Evolutionary conservation across 2,329 filamentous ascomycete species (phyloP).

Genomic region (Tolypocladium inflatum): DNA sequence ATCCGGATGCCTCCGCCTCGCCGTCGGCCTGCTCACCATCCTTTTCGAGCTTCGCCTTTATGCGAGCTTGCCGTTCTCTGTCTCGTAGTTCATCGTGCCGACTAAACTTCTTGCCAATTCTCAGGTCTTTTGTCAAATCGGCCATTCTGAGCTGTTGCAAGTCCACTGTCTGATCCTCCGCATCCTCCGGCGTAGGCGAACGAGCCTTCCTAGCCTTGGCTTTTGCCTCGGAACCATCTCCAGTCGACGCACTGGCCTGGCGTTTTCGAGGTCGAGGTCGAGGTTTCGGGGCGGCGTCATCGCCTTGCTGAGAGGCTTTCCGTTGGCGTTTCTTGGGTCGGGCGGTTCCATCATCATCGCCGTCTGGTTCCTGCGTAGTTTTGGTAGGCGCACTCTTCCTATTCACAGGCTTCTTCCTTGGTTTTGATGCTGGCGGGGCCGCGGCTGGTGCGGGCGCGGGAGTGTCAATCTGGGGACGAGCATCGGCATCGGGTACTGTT

Average conservation of each 20-base stretch:
- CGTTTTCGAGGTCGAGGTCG: conserved; percentile 17
- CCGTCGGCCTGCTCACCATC: conserved; percentile 14
- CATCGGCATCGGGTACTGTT: background rate
- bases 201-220: conserved; percentile 27
- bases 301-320: conserved; percentile 15
- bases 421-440: conserved; percentile 1
- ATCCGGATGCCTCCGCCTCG: conserved; percentile 7
- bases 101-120: conserved; percentile 66
- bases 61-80: conserved; percentile 43
- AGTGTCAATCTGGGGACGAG: background rate
- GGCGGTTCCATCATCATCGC: conserved; percentile 9
- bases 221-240: conserved; percentile 9
- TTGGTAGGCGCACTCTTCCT: background rate
- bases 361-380: conserved; percentile 1
- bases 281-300: conserved; percentile 8
- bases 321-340: conserved; percentile 22
- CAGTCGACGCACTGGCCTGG: conserved; percentile 14
- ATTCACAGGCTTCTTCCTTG: conserved; percentile 1
- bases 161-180: conserved; percentile 55
- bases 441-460: background rate
- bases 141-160: conserved; percentile 59
- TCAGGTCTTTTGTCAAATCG: conserved; percentile 60
- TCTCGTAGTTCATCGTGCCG: conserved; percentile 63
- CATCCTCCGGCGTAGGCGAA: conserved; percentile 51
- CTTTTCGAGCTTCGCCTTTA: conserved; percentile 19